A percentile compares a stretch with the other conserved stretches of the same genome.
Conservation (phyloP, 2,329 filamentous ascomycete genomes). For the Aspergillus alliaceus region DNA sequence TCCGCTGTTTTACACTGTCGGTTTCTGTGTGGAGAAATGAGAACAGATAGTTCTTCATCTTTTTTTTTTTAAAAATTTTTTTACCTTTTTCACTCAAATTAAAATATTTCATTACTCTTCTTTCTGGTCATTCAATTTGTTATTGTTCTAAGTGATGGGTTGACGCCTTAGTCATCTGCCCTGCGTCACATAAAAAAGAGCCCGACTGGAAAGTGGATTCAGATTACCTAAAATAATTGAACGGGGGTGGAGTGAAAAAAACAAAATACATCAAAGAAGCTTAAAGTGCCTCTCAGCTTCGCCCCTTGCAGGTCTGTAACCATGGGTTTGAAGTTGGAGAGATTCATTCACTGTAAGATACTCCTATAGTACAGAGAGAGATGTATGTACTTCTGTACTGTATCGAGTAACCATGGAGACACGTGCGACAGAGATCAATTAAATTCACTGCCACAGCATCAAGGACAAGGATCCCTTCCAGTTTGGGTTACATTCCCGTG, state of each 20-base stretch:
- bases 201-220: neutral
- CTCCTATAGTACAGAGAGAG: neutral
- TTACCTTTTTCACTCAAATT: no score
- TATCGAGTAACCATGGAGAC: no score
- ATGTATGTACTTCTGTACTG: no score
- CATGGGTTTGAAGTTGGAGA: neutral
- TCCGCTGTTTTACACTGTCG: neutral
- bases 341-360: neutral
- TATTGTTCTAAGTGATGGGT: no score
- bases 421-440: neutral
- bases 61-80: no score
- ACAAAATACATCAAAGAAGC: constrained; percentile 9
- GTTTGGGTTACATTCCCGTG: neutral
- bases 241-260: constrained; percentile 1
- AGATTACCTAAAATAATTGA: neutral
- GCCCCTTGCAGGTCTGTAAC: neutral
- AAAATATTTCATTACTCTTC: no score
- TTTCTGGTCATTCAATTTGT: no score
- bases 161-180: neutral
- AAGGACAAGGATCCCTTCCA: neutral
- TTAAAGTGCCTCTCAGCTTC: neutral
- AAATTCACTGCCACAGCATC: neutral
- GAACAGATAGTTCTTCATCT: no score
- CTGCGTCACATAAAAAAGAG: no score
- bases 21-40: neutral